These are phyloP conservation scores for Tolypocladium amazonense DNA, from an alignment of 2,329 filamentous ascomycete species.

Conservation along the genomic window DNA sequence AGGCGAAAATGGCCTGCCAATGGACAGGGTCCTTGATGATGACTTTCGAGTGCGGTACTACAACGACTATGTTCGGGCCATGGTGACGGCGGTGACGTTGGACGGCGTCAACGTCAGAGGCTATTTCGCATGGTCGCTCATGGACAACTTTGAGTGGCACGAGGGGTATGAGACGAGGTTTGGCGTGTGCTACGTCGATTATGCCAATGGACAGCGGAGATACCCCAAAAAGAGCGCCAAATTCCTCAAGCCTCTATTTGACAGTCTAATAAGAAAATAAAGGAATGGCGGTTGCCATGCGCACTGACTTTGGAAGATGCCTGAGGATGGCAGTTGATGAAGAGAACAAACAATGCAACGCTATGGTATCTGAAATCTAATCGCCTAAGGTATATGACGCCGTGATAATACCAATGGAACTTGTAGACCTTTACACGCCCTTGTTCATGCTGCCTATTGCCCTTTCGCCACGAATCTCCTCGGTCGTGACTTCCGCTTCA, in stretches of 20 bases:
- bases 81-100: slow-evolving; percentile 59
- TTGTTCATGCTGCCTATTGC: background rate
- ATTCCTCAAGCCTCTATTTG: slow-evolving; percentile 60
- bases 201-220: slow-evolving; percentile 66
- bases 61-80: slow-evolving; percentile 61
- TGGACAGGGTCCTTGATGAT: slow-evolving; percentile 65
- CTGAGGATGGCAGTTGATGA: background rate
- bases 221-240: slow-evolving; percentile 77
- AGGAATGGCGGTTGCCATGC: background rate
- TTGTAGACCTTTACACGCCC: background rate
- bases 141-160: slow-evolving; percentile 92
- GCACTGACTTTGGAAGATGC: background rate
- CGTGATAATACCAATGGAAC: background rate
- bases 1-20: slow-evolving; percentile 65
- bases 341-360: background rate
- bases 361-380: background rate
- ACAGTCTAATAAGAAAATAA: slow-evolving; percentile 54
- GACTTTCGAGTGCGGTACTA: slow-evolving; percentile 77
- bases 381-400: background rate
- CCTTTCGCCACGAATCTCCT: background rate
- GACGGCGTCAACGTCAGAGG: slow-evolving; percentile 71
- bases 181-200: slow-evolving; percentile 76
- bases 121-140: slow-evolving; percentile 79
- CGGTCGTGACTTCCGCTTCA: background rate
- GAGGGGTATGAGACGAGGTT: slow-evolving; percentile 83